Percentiles rank a stretch among this genome's conserved stretches.
phyloP scores from a whole-genome alignment of 305 asterid genomes.

The Caryopteris hybrid region DNA sequence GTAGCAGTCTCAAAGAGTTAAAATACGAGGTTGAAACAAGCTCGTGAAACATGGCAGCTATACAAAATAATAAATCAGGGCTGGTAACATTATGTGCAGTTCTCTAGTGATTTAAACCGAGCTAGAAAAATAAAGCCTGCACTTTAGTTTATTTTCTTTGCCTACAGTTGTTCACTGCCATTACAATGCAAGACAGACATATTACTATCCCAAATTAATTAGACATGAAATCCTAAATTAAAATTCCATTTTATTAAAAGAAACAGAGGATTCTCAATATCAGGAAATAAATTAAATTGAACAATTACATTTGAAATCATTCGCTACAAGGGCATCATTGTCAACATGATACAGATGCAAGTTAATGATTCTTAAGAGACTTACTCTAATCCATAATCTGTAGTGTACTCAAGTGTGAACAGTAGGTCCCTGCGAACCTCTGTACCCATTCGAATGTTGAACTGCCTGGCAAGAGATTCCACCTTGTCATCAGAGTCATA shows the following conservation, averaged over 20 bases:
- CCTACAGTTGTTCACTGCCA: background rate
- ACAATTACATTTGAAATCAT: conserved; percentile 2
- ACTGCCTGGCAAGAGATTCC: conserved; percentile 42
- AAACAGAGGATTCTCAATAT: background rate
- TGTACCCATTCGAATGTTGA: conserved; percentile 46
- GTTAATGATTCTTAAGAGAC: conserved; percentile 14
- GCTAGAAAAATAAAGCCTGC: background rate
- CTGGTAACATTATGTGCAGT: background rate
- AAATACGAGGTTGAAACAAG: conserved; percentile 9
- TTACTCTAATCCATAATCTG: conserved; percentile 34
- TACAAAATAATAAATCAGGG: background rate
- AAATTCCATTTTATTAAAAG: background rate
- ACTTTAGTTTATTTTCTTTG: background rate
- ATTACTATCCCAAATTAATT: background rate
- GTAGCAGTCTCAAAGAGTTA: background rate
- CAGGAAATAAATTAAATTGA: background rate
- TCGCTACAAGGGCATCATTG: background rate
- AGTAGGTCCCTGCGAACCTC: conserved; percentile 66
- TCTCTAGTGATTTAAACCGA: background rate
- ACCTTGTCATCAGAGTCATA: conserved; percentile 51
- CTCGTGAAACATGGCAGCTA: background rate
- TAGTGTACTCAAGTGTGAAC: conserved; percentile 47
- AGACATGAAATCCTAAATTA: background rate
- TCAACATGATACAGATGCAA: background rate
- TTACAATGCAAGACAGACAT: background rate